Base-by-base conservation (phyloP, 2,329 filamentous ascomycete species). In the Stemphylium beticola region DNA sequence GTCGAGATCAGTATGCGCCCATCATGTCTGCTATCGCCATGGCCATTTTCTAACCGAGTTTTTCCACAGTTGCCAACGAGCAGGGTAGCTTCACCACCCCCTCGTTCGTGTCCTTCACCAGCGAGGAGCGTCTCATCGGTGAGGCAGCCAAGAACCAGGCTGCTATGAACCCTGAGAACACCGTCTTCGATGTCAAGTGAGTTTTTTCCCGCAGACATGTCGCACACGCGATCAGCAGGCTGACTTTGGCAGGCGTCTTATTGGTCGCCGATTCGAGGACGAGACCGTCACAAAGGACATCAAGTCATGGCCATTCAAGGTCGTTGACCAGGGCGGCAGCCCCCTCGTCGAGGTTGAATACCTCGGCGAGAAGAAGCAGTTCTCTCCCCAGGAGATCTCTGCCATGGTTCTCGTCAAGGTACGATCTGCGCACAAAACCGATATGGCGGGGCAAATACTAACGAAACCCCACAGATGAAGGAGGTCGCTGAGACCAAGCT, bases 141-240 rank as follows among this genome's bases (percentile, higher is more conserved):
- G 95, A 98, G 87, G 93, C 95, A 60, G 95, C 95, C 77, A 99
- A 98, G 91, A 99, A 99, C 86, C 93, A 97, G 88, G 95, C 93
- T 77, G 93, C 95, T 76, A 96, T 98, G 92, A 99, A 99, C 91
- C 95, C 95, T 63, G 81, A 81, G 78, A 98, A 98, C 86, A 99
- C 95, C 72, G 86, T 99, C 82, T 99, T 98, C 83, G 95, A 99
- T 82, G 91, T 96, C 87, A 99, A 98, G 92, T 95, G 81, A 82
- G 89, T 57, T n/a, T 82, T 39, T 44, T n/a, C n/a, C 34, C 22
- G n/a, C 20, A 26, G 7, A 20, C 6, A 29, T 17, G 8, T 39
- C 31, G 31, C 38, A 31, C 15, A 44, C 17, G 31, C 46, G 29
- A 43, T 24, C 47, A 37, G 34, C 12, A 40, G 60, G 55, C 75